phyloP scores from a whole-genome alignment of 352 stramenopile species.

The Phytophthora cryptogea region DNA sequence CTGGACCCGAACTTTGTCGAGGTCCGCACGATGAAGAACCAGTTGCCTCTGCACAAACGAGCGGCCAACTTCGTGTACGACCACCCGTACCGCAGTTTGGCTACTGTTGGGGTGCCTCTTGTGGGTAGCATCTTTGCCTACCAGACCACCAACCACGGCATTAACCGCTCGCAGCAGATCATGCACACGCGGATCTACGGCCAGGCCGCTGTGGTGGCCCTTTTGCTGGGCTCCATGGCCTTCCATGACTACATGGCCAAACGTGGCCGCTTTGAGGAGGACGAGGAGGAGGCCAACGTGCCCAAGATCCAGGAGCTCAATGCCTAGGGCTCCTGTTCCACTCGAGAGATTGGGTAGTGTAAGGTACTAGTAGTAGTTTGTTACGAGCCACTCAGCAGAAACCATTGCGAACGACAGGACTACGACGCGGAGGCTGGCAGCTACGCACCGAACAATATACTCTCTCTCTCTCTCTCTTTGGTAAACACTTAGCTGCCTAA shows the following conservation, averaged over 20 bases:
- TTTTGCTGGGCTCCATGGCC: slow-evolving; percentile 45
- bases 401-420: slow-evolving; percentile 17
- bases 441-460: slow-evolving; percentile 10
- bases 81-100: slow-evolving; percentile 42
- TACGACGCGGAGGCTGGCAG: slow-evolving; percentile 13
- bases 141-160: slow-evolving; percentile 35
- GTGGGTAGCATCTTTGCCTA: slow-evolving; percentile 46
- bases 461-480: no score
- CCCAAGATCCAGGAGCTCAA: slow-evolving; percentile 27
- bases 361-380: slow-evolving; percentile 2
- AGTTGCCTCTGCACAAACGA: slow-evolving; percentile 37
- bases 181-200: slow-evolving; percentile 60
- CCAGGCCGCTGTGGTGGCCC: slow-evolving; percentile 34
- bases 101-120: slow-evolving; percentile 32
- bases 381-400: slow-evolving; percentile 23
- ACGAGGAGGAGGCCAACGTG: slow-evolving; percentile 6
- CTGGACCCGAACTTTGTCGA: slow-evolving; percentile 40
- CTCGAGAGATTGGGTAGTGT: background rate
- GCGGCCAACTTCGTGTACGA: slow-evolving; percentile 48
- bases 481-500: background rate
- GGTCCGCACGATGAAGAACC: slow-evolving; percentile 15
- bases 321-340: slow-evolving; percentile 1
- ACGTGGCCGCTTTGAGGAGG: slow-evolving; percentile 39
- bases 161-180: slow-evolving; percentile 48
- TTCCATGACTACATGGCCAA: slow-evolving; percentile 54